phyloP scores from a whole-genome alignment of 148 eudicot genomes.

The Rhododendron vialii region DNA sequence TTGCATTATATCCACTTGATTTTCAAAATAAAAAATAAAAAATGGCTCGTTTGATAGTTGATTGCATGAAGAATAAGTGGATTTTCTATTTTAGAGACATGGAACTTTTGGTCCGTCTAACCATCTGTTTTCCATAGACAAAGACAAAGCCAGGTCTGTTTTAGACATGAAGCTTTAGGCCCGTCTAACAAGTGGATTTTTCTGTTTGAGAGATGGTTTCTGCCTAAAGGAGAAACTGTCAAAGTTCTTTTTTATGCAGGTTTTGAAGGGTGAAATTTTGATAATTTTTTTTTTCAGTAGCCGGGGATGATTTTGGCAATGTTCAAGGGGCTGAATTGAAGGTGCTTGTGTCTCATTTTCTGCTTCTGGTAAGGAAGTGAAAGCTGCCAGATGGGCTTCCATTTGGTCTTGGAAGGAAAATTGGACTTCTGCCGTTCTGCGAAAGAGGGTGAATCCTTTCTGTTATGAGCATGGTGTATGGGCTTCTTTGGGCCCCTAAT shows the following conservation, averaged over 20 bases:
- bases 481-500: too few species aligned
- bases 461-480: too few species aligned
- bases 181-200: too few species aligned
- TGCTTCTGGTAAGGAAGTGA: neutral
- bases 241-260: neutral
- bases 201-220: too few species aligned
- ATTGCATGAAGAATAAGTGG: neutral
- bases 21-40: neutral
- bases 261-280: neutral
- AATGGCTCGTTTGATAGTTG: neutral
- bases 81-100: too few species aligned
- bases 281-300: neutral
- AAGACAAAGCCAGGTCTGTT: too few species aligned
- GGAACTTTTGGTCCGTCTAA: too few species aligned
- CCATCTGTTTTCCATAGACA: too few species aligned
- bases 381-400: neutral
- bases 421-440: too few species aligned
- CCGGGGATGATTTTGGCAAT: neutral
- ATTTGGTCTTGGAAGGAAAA: neutral
- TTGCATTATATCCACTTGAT: neutral
- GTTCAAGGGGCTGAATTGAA: neutral
- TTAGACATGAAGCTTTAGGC: too few species aligned
- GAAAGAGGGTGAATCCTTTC: too few species aligned
- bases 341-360: neutral
- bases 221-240: too few species aligned